Conservation (phyloP, 805 yeast species). For the Myxozyma nipponensis region DNA sequence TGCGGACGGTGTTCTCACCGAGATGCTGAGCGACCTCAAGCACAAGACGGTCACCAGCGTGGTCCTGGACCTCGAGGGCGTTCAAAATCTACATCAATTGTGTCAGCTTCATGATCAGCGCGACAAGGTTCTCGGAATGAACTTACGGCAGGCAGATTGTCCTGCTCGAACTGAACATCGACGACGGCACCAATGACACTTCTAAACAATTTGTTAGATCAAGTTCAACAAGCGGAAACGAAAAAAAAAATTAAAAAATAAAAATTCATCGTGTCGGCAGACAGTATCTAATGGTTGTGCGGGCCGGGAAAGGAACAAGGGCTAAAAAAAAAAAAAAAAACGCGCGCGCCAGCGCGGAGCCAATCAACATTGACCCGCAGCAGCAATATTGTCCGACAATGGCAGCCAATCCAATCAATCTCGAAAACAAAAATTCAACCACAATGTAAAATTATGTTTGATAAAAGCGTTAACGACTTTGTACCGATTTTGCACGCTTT, state of each 20-base stretch:
- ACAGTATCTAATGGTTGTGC: neutral
- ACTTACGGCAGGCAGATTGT: slow-evolving; percentile 75
- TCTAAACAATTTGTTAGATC: slow-evolving; percentile 42
- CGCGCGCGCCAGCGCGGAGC: no score
- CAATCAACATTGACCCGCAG: no score
- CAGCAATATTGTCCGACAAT: no score
- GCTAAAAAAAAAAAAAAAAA: neutral
- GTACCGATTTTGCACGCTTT: no score
- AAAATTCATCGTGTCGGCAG: neutral
- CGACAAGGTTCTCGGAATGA: neutral
- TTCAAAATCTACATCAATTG: slow-evolving; percentile 58
- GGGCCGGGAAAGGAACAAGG: neutral
- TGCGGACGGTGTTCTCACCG: slow-evolving; percentile 99
- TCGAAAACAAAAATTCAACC: no score
- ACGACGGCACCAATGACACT: slow-evolving; percentile 99
- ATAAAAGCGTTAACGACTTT: no score
- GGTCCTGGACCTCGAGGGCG: slow-evolving; percentile 85
- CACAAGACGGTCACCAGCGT: slow-evolving; percentile 70
- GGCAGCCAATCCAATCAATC: no score
- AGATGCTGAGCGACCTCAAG: slow-evolving; percentile 99
- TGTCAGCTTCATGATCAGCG: neutral
- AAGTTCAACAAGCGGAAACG: no score
- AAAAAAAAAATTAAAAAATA: no score
- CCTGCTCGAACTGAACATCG: slow-evolving; percentile 95
- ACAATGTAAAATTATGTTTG: no score